A percentile compares a stretch with the other conserved stretches of the same genome.
phyloP scores from a whole-genome alignment of 108 stramenopile species.

The Pseudonitzschia multiseries region DNA sequence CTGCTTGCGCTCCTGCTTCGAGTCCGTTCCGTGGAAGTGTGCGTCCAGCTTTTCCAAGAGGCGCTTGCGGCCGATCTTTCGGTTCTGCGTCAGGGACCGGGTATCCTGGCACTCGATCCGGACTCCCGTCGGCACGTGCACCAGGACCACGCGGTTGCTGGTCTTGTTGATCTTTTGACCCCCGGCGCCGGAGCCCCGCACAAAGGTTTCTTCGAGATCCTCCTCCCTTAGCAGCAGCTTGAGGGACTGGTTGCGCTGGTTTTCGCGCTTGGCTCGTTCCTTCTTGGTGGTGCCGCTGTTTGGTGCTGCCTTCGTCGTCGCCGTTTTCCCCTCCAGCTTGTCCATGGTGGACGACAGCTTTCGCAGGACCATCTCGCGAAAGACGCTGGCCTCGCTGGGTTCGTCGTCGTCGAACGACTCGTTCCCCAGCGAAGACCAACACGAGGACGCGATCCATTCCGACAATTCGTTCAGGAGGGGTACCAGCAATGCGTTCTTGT shows the following conservation, averaged over 20 bases:
- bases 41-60: constrained; percentile 79
- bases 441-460: constrained; percentile 8
- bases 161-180: constrained; percentile 94
- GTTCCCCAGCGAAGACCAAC: constrained; percentile 11
- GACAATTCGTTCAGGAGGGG: constrained; percentile 13
- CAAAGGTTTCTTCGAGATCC: constrained; percentile 79
- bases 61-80: constrained; percentile 86
- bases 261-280: background rate
- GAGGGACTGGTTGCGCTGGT: background rate
- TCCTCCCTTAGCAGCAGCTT: constrained; percentile 42
- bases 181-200: constrained; percentile 77
- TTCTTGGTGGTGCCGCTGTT: background rate
- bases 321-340: constrained; percentile 13
- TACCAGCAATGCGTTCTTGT: background rate
- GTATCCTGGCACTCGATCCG: constrained; percentile 89
- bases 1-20: constrained; percentile 51
- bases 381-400: background rate
- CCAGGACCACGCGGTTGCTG: constrained; percentile 69
- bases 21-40: constrained; percentile 70
- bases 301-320: background rate
- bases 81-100: constrained; percentile 82
- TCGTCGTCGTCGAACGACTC: constrained; percentile 4
- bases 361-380: constrained; percentile 48
- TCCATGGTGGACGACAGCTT: constrained; percentile 49
- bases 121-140: constrained; percentile 73